Evolutionary conservation across 768 basidiomycete genomes (phyloP).

Genomic region (Royoungia palumana): DNA sequence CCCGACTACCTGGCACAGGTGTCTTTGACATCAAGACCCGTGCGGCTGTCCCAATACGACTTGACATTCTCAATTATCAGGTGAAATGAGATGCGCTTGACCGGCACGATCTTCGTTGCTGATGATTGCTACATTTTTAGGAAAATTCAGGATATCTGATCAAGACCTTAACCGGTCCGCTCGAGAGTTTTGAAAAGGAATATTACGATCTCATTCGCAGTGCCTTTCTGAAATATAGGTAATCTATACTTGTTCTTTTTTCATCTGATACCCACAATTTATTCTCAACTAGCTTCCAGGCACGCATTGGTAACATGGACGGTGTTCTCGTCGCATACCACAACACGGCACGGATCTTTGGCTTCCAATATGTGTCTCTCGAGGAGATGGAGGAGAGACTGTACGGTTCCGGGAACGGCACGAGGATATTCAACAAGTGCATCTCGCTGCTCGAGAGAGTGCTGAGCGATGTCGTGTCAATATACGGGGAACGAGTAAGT

Average conservation of each 20-base stretch:
- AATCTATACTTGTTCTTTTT: not conserved
- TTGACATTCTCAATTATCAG: constrained; percentile 81
- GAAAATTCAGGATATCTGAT: constrained; percentile 82
- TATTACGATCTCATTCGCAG: constrained; percentile 93
- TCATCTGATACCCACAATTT: no score
- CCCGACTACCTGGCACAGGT: constrained; percentile 79
- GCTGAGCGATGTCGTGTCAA: constrained; percentile 49
- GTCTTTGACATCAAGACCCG: constrained; percentile 97
- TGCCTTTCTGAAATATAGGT: constrained; percentile 94
- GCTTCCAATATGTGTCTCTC: constrained; percentile 90
- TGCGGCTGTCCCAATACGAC: constrained; percentile 76
- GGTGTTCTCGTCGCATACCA: constrained; percentile 88
- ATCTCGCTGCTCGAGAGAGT: constrained; percentile 68
- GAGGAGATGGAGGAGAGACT: constrained; percentile 83
- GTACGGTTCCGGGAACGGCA: constrained; percentile 58
- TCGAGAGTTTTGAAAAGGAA: constrained; percentile 87
- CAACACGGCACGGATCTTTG: constrained; percentile 83
- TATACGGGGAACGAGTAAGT: constrained; percentile 67
- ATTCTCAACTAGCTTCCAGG: constrained; percentile 70
- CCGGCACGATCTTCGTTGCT: not conserved
- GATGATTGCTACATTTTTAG: constrained; percentile 31
- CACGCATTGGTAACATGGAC: constrained; percentile 95
- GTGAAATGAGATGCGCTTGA: constrained; percentile 30
- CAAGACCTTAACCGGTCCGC: constrained; percentile 52
- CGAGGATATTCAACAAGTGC: constrained; percentile 73